Evolutionary conservation across 192 early-diverging fungal species (phyloP).

Genomic region (Coemansia sp.): DNA sequence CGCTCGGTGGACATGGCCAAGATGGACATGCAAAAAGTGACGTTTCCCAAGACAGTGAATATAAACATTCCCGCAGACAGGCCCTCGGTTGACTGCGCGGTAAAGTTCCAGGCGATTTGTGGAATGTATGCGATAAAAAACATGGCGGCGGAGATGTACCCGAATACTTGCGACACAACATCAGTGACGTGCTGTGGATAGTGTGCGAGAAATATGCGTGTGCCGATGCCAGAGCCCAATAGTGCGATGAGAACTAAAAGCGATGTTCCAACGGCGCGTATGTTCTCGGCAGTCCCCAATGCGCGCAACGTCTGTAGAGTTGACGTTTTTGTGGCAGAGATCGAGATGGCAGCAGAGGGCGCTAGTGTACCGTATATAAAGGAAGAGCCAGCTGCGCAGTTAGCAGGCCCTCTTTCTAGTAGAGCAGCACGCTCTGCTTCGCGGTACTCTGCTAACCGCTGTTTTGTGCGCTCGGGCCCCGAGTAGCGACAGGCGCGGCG

Average conservation of each 20-base stretch:
- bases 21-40: constrained; percentile 54
- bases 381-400: background rate
- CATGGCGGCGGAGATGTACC: constrained; percentile 72
- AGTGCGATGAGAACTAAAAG: constrained; percentile 22
- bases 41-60: constrained; percentile 81
- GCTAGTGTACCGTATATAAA: constrained; percentile 19
- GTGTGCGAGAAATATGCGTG: constrained; percentile 32
- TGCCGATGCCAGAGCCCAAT: constrained; percentile 22
- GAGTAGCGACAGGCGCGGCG: constrained; percentile 40
- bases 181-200: constrained; percentile 48
- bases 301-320: constrained; percentile 19
- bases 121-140: constrained; percentile 78
- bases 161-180: constrained; percentile 66
- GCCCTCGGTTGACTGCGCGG: constrained; percentile 73
- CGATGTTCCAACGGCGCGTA: constrained; percentile 30
- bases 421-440: constrained; percentile 45
- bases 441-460: constrained; percentile 42
- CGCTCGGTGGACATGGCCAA: constrained; percentile 41
- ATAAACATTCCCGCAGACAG: constrained; percentile 82
- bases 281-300: constrained; percentile 22
- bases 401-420: constrained; percentile 27
- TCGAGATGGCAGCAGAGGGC: background rate
- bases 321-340: constrained; percentile 5
- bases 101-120: constrained; percentile 81
- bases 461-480: constrained; percentile 21